Evolutionary conservation across 805 yeast species (phyloP).

Genomic region (Vanderwaltozyma yarrowii): DNA sequence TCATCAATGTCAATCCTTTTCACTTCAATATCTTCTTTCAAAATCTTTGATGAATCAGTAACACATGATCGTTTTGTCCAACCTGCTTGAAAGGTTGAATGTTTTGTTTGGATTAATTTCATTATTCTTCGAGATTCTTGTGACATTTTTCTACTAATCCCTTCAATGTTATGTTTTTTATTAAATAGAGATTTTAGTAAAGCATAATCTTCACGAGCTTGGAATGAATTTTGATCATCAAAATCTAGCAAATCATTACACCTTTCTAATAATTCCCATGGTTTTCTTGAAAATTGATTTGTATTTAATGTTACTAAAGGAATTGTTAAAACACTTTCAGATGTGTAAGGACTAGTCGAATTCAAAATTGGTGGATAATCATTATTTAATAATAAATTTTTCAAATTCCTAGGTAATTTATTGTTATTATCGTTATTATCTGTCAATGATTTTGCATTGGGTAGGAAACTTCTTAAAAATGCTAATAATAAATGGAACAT

Average conservation of each 20-base stretch:
- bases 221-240: slow-evolving; percentile 57
- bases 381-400: slow-evolving; percentile 50
- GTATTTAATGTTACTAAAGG: slow-evolving; percentile 55
- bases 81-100: slow-evolving; percentile 33
- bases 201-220: slow-evolving; percentile 70
- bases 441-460: slow-evolving; percentile 41
- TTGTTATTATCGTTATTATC: neutral
- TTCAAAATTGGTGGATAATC: slow-evolving; percentile 63
- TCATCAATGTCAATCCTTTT: slow-evolving; percentile 68
- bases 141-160: slow-evolving; percentile 54
- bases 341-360: slow-evolving; percentile 27
- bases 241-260: slow-evolving; percentile 53
- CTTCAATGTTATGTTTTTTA: slow-evolving; percentile 39
- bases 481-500: slow-evolving; percentile 71
- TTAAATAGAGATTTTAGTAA: slow-evolving; percentile 63
- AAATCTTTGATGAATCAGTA: slow-evolving; percentile 9
- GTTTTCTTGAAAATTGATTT: slow-evolving; percentile 34
- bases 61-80: slow-evolving; percentile 30
- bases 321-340: slow-evolving; percentile 39
- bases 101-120: slow-evolving; percentile 32
- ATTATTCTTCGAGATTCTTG: slow-evolving; percentile 57
- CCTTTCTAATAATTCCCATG: slow-evolving; percentile 49
- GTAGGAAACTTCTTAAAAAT: slow-evolving; percentile 68
- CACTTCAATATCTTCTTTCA: slow-evolving; percentile 30
- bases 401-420: slow-evolving; percentile 53